Evolutionary conservation across 2,329 filamentous ascomycete species (phyloP).

Genomic region (Phyllosticta citriasiana): DNA sequence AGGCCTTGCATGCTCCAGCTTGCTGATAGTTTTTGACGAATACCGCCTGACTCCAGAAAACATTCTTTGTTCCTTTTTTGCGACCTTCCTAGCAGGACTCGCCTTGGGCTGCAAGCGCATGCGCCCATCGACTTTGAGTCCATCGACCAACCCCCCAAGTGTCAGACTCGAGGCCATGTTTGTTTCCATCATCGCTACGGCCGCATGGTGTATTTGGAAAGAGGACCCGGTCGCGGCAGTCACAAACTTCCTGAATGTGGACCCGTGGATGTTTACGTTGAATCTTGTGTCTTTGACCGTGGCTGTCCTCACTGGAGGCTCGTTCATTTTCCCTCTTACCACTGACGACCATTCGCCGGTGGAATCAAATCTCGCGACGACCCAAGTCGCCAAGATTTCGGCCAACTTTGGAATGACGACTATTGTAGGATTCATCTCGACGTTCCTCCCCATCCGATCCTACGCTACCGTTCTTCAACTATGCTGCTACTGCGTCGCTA

Average conservation of each 20-base stretch:
- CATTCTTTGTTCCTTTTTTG: neutral
- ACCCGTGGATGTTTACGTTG: constrained; percentile 5
- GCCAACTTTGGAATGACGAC: constrained; percentile 9
- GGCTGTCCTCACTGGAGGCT: constrained; percentile 11
- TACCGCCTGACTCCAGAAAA: neutral
- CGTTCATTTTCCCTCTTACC: constrained; percentile 11
- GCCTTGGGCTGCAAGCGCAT: neutral
- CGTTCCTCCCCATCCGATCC: constrained; percentile 8
- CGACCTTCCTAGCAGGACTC: neutral
- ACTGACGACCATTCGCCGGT: neutral
- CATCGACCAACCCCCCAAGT: neutral
- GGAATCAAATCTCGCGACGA: neutral
- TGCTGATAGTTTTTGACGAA: constrained; percentile 2
- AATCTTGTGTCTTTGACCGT: constrained; percentile 10
- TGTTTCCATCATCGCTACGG: neutral
- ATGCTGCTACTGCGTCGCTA: constrained; percentile 5
- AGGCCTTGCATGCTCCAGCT: neutral
- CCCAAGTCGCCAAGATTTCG: neutral
- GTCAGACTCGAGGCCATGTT: neutral
- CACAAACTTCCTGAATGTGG: constrained; percentile 8
- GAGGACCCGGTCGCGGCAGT: neutral
- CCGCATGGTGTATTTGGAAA: constrained; percentile 1
- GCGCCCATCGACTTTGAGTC: neutral
- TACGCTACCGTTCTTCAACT: constrained; percentile 12
- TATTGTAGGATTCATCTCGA: constrained; percentile 8